These are phyloP conservation scores for Botrytis fragariae DNA, from an alignment of 2,329 filamentous ascomycete species.

Conservation along the genomic window DNA sequence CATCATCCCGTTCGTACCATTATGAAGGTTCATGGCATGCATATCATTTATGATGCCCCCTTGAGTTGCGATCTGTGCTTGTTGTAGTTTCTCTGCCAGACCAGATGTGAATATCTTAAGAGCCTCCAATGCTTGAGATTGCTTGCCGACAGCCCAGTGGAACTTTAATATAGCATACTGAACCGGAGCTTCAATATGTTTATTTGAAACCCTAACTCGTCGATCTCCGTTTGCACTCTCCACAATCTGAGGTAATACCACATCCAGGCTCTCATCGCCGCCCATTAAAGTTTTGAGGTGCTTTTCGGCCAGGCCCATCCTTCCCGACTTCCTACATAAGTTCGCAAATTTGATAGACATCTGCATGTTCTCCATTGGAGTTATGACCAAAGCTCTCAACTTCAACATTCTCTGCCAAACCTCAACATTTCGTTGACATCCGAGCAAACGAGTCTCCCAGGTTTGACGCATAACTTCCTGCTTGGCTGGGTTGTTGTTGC, in stretches of 20 bases:
- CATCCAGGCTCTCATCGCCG: conserved; percentile 60
- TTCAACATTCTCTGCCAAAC: conserved; percentile 99
- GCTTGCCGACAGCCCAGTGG: conserved; percentile 83
- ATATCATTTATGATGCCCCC: conserved; percentile 35
- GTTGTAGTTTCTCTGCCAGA: conserved; percentile 44
- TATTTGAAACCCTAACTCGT: conserved; percentile 23
- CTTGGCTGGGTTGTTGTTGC: conserved; percentile 73
- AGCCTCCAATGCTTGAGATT: conserved; percentile 56
- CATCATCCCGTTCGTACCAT: conserved; percentile 42
- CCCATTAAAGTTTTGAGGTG: conserved; percentile 88
- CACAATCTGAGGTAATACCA: conserved; percentile 50
- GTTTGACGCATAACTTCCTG: conserved; percentile 88
- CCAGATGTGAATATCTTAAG: conserved; percentile 61
- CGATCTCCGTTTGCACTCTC: conserved; percentile 35
- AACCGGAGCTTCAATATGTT: conserved; percentile 61
- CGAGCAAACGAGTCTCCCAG: conserved; percentile 93
- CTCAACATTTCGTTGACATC: conserved; percentile 94
- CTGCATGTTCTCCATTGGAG: conserved; percentile 88
- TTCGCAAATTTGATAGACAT: conserved; percentile 99
- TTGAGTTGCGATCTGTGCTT: conserved; percentile 33
- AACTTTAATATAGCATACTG: conserved; percentile 97
- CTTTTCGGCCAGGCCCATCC: conserved; percentile 93
- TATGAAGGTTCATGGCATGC: conserved; percentile 37
- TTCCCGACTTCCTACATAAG: conserved; percentile 91
- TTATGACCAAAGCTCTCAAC: conserved; percentile 86